phyloP scores from a whole-genome alignment of 768 basidiomycete species.

The Lyophyllum semitale region DNA sequence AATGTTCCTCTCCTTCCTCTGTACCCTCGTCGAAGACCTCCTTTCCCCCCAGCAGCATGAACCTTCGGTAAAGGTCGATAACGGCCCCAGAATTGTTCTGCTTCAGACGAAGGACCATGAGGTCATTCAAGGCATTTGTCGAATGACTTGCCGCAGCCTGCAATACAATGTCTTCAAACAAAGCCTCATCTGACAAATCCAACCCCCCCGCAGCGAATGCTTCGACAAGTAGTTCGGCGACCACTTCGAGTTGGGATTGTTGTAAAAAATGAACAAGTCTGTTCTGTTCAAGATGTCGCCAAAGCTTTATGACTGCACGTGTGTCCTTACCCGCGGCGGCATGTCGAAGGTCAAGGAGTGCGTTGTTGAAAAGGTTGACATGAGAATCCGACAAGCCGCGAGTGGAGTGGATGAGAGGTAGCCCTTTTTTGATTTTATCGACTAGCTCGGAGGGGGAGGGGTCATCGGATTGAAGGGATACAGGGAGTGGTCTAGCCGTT shows the following conservation, averaged over 20 bases:
- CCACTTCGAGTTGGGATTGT: slow-evolving; percentile 36
- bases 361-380: slow-evolving; percentile 27
- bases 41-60: slow-evolving; percentile 26
- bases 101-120: slow-evolving; percentile 49
- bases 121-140: slow-evolving; percentile 48
- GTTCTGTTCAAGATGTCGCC: slow-evolving; percentile 44
- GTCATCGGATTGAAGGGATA: slow-evolving; percentile 6
- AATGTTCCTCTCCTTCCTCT: slow-evolving; percentile 1
- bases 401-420: slow-evolving; percentile 9
- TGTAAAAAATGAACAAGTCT: slow-evolving; percentile 48
- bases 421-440: slow-evolving; percentile 15
- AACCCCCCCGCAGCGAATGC: slow-evolving; percentile 26
- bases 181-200: slow-evolving; percentile 27
- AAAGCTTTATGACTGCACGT: slow-evolving; percentile 30
- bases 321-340: slow-evolving; percentile 39
- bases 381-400: slow-evolving; percentile 16
- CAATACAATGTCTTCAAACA: slow-evolving; percentile 51
- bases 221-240: slow-evolving; percentile 36
- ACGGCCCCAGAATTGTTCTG: slow-evolving; percentile 41
- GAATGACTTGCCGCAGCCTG: slow-evolving; percentile 45
- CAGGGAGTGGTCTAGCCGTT: not conserved
- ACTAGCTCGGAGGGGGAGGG: slow-evolving; percentile 8
- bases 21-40: slow-evolving; percentile 22
- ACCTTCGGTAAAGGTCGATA: slow-evolving; percentile 45
- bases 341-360: slow-evolving; percentile 37